These are phyloP conservation scores for Metschnikowia matae DNA, from an alignment of 805 yeast species.

Conservation along the genomic window DNA sequence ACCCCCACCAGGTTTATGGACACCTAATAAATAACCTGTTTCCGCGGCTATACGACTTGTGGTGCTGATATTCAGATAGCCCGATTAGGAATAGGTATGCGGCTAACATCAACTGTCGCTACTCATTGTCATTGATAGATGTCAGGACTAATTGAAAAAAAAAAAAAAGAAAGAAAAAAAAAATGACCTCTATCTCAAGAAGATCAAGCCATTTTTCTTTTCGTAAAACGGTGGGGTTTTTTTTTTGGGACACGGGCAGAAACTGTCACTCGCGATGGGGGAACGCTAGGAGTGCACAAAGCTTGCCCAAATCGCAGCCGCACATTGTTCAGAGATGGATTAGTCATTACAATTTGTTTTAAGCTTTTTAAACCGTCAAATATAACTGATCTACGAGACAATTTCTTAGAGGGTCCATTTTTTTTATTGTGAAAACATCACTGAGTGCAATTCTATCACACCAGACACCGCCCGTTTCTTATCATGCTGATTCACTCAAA, in stretches of 20 bases:
- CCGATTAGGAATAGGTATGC: background rate
- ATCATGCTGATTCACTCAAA: constrained; percentile 8
- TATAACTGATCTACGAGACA: background rate
- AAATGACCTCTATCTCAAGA: background rate
- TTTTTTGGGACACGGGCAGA: background rate
- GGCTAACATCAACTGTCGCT: background rate
- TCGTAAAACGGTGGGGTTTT: too few relatives aligned
- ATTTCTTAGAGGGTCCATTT: background rate
- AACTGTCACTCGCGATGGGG: background rate
- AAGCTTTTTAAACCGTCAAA: background rate
- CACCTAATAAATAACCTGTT: background rate
- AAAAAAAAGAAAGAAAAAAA: background rate
- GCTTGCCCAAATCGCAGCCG: background rate
- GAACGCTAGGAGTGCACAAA: background rate
- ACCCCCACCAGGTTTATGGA: background rate
- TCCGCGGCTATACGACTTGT: background rate
- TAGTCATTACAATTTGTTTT: background rate
- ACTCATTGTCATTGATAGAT: background rate
- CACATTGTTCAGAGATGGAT: background rate
- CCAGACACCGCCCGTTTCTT: background rate
- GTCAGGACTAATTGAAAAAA: background rate
- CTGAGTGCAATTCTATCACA: background rate
- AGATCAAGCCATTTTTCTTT: background rate
- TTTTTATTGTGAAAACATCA: background rate
- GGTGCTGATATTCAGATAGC: background rate